Conservation (phyloP, 495 filamentous ascomycete genomes). For the Pyrenopolyporus hunteri region DNA sequence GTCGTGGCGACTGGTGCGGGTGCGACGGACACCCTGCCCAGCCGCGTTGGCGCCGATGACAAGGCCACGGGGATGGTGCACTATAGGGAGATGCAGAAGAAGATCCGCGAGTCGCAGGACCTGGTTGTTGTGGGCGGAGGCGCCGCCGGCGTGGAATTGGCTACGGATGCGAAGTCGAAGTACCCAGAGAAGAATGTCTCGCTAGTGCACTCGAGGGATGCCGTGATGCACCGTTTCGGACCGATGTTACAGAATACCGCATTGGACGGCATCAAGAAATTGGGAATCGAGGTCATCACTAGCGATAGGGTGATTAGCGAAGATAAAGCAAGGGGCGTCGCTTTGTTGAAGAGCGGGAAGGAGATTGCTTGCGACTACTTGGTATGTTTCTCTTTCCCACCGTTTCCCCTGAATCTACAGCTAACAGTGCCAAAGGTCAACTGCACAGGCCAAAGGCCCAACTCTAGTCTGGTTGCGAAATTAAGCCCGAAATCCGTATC, state of each 20-base stretch:
- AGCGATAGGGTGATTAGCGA: slow-evolving; percentile 17
- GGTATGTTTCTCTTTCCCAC: slow-evolving; percentile 33
- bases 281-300: slow-evolving; percentile 51
- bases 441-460: slow-evolving; percentile 64
- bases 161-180: slow-evolving; percentile 62
- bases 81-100: slow-evolving; percentile 44
- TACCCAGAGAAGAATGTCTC: slow-evolving; percentile 64
- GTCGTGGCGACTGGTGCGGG: slow-evolving; percentile 58
- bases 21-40: slow-evolving; percentile 58
- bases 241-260: slow-evolving; percentile 55
- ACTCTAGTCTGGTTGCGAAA: slow-evolving; percentile 54
- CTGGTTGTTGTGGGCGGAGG: slow-evolving; percentile 66
- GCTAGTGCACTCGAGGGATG: slow-evolving; percentile 61
- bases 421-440: slow-evolving; percentile 45
- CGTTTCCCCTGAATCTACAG: background rate
- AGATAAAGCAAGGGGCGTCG: slow-evolving; percentile 28
- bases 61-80: slow-evolving; percentile 56
- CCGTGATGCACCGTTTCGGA: slow-evolving; percentile 62
- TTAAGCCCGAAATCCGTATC: slow-evolving; percentile 54
- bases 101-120: slow-evolving; percentile 47
- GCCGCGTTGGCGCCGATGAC: slow-evolving; percentile 52
- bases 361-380: slow-evolving; percentile 47
- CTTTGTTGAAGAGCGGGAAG: slow-evolving; percentile 42
- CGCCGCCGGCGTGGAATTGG: slow-evolving; percentile 66
- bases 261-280: slow-evolving; percentile 41